A percentile compares a stretch with the other conserved stretches of the same genome.
Evolutionary conservation across 495 filamentous ascomycete genomes (phyloP).

Genomic region (Geoglossum glabrum): DNA sequence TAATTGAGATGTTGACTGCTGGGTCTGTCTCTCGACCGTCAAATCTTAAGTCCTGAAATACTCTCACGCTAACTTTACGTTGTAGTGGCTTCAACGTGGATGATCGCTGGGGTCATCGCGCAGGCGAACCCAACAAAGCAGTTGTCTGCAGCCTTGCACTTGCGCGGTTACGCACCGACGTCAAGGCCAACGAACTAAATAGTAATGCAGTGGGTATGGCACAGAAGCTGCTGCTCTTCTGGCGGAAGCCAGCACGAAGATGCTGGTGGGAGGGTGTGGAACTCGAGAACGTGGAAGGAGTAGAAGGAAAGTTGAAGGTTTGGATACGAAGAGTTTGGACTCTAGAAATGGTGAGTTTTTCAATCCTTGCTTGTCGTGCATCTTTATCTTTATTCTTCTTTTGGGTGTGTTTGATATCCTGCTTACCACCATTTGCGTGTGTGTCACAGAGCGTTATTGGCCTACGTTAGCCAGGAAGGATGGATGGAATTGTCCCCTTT

Average conservation of each 20-base stretch:
- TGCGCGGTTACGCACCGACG: constrained; percentile 79
- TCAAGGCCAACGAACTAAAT: constrained; percentile 45
- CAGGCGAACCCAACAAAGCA: constrained; percentile 89
- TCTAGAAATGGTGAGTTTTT: constrained; percentile 52
- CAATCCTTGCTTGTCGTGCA: not conserved
- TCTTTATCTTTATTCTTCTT: not conserved
- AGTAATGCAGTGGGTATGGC: constrained; percentile 71
- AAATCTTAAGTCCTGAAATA: not conserved
- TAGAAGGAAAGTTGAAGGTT: constrained; percentile 83
- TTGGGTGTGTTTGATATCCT: not conserved
- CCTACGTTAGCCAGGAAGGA: constrained; percentile 31
- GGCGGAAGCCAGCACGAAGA: constrained; percentile 85
- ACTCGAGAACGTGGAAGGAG: constrained; percentile 68
- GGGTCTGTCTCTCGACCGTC: constrained; percentile 38
- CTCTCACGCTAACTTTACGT: constrained; percentile 6
- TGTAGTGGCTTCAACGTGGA: constrained; percentile 85
- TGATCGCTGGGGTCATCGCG: constrained; percentile 88
- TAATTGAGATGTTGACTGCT: constrained; percentile 98
- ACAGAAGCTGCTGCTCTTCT: constrained; percentile 94
- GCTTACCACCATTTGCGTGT: not conserved
- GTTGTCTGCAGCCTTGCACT: constrained; percentile 94
- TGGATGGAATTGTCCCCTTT: too few relatives aligned
- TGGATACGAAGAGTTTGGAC: constrained; percentile 98
- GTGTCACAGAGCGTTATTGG: constrained; percentile 58
- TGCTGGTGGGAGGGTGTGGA: constrained; percentile 99